Base-by-base conservation (phyloP, 176 grass and related monocot genomes). In the Triticum urartu region DNA sequence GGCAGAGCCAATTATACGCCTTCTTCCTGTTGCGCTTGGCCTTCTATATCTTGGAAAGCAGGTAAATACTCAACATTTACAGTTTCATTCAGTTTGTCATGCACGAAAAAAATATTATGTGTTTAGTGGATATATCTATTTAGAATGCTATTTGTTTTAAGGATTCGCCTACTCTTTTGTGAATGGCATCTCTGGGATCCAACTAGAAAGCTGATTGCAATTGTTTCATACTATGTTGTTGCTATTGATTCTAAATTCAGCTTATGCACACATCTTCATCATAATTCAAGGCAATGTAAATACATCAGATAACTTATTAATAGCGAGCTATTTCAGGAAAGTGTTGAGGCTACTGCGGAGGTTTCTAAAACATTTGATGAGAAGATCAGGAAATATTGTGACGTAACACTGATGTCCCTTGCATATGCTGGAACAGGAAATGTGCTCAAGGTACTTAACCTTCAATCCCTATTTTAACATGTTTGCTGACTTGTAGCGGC, bases 371-470 rank as follows among this genome's bases (percentile, higher is more conserved):
- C 94, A 85, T 96, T 99, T 87, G 94, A 99, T 77, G 94, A 99
- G 75, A 99, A 99, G 90, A 99, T 99, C 66, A 91, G 89, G 73
- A 99, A 99, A 89, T 96, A 99, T n/a, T 92, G 92, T 91, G 94
- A 99, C 59, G 94, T 96, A 63, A 99, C 94, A 33, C 92, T 99
- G 48, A 91, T 99, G 92, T 96, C 97, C 21, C 79, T 99, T 83
- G 97, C 97, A 72, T 96, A 99, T 91, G 97, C 97, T 40, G 97
- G 97, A 89, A 99, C 97, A 67, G 94, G 97, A 58, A 99, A 96
- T 89, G 97, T 99, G 79, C 97, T 99, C 14, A 96, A 96, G 97
- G 97, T 99, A 80, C 64, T 83, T 43, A 17, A 70, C 2, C 13
- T 83, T 81, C 25, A 64, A 50, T 81, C 50, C 64, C 35, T 77